These are phyloP conservation scores for Colletotrichum lini DNA, from an alignment of 2,329 filamentous ascomycete genomes.

Conservation along the genomic window DNA sequence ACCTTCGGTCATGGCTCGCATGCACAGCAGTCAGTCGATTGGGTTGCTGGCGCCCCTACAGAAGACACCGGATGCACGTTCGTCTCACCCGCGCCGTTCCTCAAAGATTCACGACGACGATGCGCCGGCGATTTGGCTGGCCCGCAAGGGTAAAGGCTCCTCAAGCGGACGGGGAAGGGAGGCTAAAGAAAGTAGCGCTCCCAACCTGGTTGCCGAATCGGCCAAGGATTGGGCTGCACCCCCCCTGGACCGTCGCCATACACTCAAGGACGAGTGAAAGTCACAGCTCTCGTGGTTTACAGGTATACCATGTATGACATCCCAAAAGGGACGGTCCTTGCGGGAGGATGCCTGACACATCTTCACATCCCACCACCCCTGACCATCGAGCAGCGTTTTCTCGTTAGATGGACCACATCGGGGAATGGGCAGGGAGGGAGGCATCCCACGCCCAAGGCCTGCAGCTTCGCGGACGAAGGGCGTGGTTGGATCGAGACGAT, in stretches of 20 bases:
- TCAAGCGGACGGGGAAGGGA: too few relatives aligned
- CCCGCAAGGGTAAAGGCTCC: too few relatives aligned
- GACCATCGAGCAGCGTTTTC: background rate
- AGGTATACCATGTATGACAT: too few relatives aligned
- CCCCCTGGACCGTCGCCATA: conserved; percentile 3
- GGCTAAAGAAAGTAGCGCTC: background rate
- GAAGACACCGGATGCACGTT: background rate
- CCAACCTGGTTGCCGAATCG: background rate
- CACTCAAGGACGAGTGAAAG: background rate
- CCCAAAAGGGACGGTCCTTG: conserved; percentile 22
- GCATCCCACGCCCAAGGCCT: background rate
- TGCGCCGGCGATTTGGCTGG: background rate
- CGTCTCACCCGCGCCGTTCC: background rate
- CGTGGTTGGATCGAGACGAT: conserved; percentile 18
- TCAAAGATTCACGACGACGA: background rate
- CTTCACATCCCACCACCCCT: conserved; percentile 10
- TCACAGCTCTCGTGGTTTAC: background rate
- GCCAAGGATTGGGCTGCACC: background rate
- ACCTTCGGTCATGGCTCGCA: background rate
- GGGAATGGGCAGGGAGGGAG: conserved; percentile 34
- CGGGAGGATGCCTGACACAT: conserved; percentile 12
- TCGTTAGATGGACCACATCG: conserved; percentile 22
- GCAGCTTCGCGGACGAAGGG: background rate
- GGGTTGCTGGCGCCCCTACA: background rate
- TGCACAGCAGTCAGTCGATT: background rate